Percentiles rank a stretch among this genome's conserved stretches.
Conservation (phyloP, 495 filamentous ascomycete species). For the Penicillium longicatenatum region DNA sequence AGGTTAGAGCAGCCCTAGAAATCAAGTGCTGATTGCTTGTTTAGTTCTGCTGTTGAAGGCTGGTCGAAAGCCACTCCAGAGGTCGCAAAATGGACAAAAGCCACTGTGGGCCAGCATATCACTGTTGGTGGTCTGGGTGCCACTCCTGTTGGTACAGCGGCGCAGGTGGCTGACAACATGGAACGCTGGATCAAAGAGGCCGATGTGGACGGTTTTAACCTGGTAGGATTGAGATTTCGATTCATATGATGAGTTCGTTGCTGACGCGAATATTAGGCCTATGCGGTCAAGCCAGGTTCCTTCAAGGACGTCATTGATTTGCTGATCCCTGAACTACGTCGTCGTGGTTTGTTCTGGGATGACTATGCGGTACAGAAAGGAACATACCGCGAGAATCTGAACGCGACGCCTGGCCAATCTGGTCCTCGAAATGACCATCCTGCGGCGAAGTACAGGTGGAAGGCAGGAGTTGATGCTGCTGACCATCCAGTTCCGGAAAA, state of each 20-base stretch:
- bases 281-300: conserved; percentile 60
- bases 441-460: conserved; percentile 53
- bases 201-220: conserved; percentile 66
- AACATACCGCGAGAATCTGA: conserved; percentile 53
- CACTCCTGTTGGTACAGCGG: conserved; percentile 55
- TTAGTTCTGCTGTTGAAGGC: conserved; percentile 48
- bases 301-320: conserved; percentile 65
- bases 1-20: background rate
- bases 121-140: conserved; percentile 61
- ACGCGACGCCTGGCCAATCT: conserved; percentile 40
- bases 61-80: conserved; percentile 48
- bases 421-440: conserved; percentile 50
- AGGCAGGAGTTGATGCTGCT: conserved; percentile 40
- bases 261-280: conserved; percentile 42
- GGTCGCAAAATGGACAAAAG: conserved; percentile 63
- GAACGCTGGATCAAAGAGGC: conserved; percentile 62
- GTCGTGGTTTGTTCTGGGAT: conserved; percentile 51
- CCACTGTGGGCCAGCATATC: conserved; percentile 62
- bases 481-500: conserved; percentile 27
- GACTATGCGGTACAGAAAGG: conserved; percentile 48
- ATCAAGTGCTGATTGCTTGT: background rate
- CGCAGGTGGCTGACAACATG: conserved; percentile 60
- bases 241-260: background rate
- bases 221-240: conserved; percentile 34
- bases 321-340: conserved; percentile 46